Evolutionary conservation across 2,329 filamentous ascomycete species (phyloP).

Genomic region (Xylariaceae sp.): DNA sequence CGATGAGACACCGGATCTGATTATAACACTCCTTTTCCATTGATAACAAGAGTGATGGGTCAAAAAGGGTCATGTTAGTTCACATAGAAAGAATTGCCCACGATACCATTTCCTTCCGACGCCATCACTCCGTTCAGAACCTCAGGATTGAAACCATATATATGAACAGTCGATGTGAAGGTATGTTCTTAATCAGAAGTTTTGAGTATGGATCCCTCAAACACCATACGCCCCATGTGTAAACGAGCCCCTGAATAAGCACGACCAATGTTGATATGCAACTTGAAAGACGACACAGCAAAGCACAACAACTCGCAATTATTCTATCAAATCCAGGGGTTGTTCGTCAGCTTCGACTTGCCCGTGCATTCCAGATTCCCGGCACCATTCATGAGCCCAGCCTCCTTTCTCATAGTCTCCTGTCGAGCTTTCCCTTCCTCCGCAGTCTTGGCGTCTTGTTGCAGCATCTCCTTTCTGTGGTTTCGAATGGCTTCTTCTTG

Average conservation of each 20-base stretch:
- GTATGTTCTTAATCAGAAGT: too few relatives aligned
- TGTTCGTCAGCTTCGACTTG: constrained; percentile 12
- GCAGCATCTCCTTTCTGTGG: constrained; percentile 32
- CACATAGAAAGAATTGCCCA: too few relatives aligned
- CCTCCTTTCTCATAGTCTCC: constrained; percentile 38
- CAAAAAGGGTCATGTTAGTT: too few relatives aligned
- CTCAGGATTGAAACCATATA: too few relatives aligned
- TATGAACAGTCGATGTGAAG: too few relatives aligned
- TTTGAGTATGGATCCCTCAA: too few relatives aligned
- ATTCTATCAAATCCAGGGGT: neutral
- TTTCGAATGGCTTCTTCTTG: constrained; percentile 38
- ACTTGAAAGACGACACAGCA: too few relatives aligned
- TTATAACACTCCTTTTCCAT: too few relatives aligned
- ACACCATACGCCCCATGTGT: neutral
- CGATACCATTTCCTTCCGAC: too few relatives aligned
- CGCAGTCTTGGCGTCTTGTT: constrained; percentile 32
- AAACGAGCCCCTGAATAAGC: neutral
- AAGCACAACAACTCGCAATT: neutral
- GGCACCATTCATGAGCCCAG: constrained; percentile 22
- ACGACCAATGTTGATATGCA: neutral
- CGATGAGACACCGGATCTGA: too few relatives aligned
- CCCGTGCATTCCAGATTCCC: constrained; percentile 6
- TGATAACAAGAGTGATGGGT: too few relatives aligned
- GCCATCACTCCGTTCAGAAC: too few relatives aligned
- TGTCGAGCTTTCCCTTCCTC: constrained; percentile 37